A percentile compares a stretch with the other conserved stretches of the same genome.
These are phyloP conservation scores for Saccharum spontaneum DNA, from an alignment of 176 grass and related monocot genomes.

Conservation along the genomic window DNA sequence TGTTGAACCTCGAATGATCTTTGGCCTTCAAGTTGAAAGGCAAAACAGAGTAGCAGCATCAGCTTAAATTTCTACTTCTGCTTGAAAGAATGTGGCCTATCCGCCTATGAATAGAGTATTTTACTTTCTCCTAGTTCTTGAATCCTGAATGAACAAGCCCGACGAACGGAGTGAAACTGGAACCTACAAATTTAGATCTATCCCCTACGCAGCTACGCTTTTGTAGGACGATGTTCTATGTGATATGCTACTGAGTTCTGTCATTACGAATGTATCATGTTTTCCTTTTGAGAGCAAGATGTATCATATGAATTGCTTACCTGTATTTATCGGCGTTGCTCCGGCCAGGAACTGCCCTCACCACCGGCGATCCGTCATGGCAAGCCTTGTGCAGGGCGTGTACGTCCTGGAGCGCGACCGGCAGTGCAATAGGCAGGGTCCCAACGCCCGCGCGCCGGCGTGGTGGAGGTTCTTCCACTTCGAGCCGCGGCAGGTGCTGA, in stretches of 20 bases:
- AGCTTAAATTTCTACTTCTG: not conserved
- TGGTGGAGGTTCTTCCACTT: constrained; percentile 74
- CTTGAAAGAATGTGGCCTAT: no score
- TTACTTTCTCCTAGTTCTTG: no score
- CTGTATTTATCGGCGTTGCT: not conserved
- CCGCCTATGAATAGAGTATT: no score
- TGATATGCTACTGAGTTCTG: no score
- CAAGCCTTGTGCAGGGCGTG: constrained; percentile 56
- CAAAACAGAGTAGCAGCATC: not conserved
- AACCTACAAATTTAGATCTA: no score
- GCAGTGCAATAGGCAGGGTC: constrained; percentile 37
- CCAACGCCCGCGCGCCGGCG: constrained; percentile 39
- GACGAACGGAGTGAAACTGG: no score
- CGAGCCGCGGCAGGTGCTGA: constrained; percentile 38
- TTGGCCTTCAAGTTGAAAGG: not conserved
- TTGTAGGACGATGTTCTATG: no score
- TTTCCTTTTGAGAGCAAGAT: no score
- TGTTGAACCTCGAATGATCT: not conserved
- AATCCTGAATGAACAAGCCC: no score
- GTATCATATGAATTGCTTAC: not conserved
- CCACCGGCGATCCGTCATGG: constrained; percentile 55
- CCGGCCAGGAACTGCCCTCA: constrained; percentile 54
- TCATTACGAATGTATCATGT: no score
- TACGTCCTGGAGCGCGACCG: constrained; percentile 62
- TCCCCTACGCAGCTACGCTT: no score